These are phyloP conservation scores for Mycocentrospora acerina DNA, from an alignment of 2,329 filamentous ascomycete species.

Conservation along the genomic window DNA sequence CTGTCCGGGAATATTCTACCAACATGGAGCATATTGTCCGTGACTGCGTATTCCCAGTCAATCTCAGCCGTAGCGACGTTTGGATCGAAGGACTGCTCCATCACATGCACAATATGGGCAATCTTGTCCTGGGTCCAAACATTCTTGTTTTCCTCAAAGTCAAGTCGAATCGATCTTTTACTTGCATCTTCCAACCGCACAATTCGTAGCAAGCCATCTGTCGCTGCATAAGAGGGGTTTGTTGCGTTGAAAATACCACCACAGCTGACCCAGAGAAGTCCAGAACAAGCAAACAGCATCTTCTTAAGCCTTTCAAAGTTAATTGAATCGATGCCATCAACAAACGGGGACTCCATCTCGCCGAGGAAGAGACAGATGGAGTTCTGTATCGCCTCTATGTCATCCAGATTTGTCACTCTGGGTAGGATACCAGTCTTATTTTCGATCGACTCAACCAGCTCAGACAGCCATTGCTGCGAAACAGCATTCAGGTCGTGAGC, in stretches of 20 bases:
- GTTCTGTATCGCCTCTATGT: too few relatives aligned
- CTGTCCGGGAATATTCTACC: neutral
- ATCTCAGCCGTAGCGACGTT: neutral
- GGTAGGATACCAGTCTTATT: too few relatives aligned
- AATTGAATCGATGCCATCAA: neutral
- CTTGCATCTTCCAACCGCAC: neutral
- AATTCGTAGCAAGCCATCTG: neutral
- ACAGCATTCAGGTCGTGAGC: too few relatives aligned
- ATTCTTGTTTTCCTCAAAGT: neutral
- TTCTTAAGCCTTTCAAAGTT: neutral
- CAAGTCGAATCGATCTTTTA: neutral
- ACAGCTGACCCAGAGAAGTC: constrained; percentile 2
- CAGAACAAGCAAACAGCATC: neutral
- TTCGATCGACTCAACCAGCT: too few relatives aligned
- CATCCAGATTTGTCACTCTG: too few relatives aligned
- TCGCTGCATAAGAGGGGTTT: neutral
- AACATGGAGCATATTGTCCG: neutral
- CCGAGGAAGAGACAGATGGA: too few relatives aligned
- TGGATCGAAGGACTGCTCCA: neutral
- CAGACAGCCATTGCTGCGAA: too few relatives aligned
- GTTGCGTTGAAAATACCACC: neutral
- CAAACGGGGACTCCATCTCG: constrained; percentile 1
- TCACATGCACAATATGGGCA: neutral
- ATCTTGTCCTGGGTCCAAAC: constrained; percentile 1
- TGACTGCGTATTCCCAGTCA: constrained; percentile 4